Percentiles rank a stretch among this genome's conserved stretches.
These are phyloP conservation scores for Glycyrrhiza uralensis DNA, from an alignment of 306 rosid species.

Conservation along the genomic window DNA sequence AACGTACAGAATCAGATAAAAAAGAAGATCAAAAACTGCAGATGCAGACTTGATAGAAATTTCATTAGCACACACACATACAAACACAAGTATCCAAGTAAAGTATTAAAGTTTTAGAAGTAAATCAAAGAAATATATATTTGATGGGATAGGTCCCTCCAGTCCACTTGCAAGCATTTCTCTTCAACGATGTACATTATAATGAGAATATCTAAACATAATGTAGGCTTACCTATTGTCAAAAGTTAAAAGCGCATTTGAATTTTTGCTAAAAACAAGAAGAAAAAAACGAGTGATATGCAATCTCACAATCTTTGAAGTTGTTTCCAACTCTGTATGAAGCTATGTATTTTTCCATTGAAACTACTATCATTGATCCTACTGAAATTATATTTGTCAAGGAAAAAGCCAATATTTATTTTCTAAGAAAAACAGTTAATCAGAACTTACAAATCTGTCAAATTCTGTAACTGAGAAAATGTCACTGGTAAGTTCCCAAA, in stretches of 20 bases:
- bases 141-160: constrained; percentile 75
- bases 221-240: neutral
- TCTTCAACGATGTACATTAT: constrained; percentile 44
- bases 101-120: too few relatives aligned
- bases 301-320: constrained; percentile 63
- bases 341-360: constrained; percentile 58
- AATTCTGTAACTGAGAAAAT: constrained; percentile 43
- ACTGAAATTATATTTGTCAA: constrained; percentile 38
- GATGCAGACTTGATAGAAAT: too few relatives aligned
- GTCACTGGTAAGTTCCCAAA: constrained; percentile 56
- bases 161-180: constrained; percentile 88
- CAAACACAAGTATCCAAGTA: too few relatives aligned
- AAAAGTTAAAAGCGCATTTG: neutral
- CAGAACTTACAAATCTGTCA: constrained; percentile 55
- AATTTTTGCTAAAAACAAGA: constrained; percentile 2
- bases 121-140: constrained; percentile 44
- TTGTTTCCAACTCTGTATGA: constrained; percentile 61
- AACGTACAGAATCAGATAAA: too few relatives aligned
- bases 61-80: too few relatives aligned
- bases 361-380: constrained; percentile 70
- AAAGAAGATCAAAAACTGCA: too few relatives aligned
- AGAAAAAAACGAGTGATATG: neutral
- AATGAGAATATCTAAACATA: constrained; percentile 15
- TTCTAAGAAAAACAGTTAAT: neutral
- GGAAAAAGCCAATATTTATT: neutral